Evolutionary conservation across 768 basidiomycete genomes (phyloP).

Genomic region (Mycena maculata): DNA sequence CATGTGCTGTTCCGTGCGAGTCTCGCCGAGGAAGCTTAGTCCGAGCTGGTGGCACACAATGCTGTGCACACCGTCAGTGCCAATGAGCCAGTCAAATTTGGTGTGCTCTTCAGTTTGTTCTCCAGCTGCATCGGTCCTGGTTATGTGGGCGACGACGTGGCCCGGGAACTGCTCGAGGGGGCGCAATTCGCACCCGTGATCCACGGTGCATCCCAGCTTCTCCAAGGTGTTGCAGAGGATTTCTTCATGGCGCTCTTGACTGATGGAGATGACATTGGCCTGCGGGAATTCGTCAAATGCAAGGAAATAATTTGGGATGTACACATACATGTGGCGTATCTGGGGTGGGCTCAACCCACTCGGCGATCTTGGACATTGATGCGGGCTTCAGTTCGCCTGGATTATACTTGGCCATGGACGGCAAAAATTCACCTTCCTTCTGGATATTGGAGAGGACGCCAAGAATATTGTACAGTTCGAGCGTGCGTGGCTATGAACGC

Average conservation of each 20-base stretch:
- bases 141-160: conserved; percentile 43
- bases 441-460: conserved; percentile 36
- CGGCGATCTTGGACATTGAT: background rate
- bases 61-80: too few species aligned
- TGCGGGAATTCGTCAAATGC: background rate
- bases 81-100: conserved; percentile 49
- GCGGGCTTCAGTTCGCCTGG: conserved; percentile 23
- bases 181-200: conserved; percentile 48
- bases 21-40: conserved; percentile 55
- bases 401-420: conserved; percentile 29
- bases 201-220: conserved; percentile 45
- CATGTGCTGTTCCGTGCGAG: conserved; percentile 38
- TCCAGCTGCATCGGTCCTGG: conserved; percentile 34
- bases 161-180: conserved; percentile 48
- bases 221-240: conserved; percentile 47
- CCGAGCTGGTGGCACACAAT: conserved; percentile 57
- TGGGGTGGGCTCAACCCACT: conserved; percentile 33
- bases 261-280: conserved; percentile 35
- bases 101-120: conserved; percentile 42
- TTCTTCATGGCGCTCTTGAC: conserved; percentile 43
- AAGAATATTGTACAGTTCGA: conserved; percentile 42
- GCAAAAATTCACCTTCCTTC: background rate
- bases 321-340: conserved; percentile 35
- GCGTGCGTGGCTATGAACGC: conserved; percentile 36
- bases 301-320: background rate